Conservation (phyloP, 345 rosid genomes). For the Bretschneidera sinensis region DNA sequence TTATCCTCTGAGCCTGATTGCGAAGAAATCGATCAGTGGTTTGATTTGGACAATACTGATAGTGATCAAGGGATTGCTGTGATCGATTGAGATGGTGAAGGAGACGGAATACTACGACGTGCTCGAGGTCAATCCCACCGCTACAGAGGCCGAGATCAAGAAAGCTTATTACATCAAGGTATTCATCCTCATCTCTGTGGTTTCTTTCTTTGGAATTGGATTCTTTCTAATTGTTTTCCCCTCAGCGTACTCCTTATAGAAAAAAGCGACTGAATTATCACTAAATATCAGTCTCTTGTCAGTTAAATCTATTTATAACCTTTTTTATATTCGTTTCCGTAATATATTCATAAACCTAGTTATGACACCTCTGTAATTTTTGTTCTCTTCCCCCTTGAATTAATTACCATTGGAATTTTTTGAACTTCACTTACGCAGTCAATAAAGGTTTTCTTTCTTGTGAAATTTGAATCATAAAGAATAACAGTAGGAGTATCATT, state of each 20-base stretch:
- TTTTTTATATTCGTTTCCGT: too few relatives aligned
- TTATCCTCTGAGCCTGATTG: background rate
- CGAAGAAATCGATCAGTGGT: background rate
- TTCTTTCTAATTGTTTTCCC: background rate
- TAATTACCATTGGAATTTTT: too few relatives aligned
- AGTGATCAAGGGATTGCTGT: background rate
- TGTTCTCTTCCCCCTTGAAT: too few relatives aligned
- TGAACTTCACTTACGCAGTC: background rate
- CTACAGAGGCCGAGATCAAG: slow-evolving; percentile 91
- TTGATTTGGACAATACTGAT: background rate
- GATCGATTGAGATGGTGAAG: slow-evolving; percentile 54
- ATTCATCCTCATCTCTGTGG: background rate
- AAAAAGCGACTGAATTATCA: too few relatives aligned
- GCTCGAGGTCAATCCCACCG: slow-evolving; percentile 85
- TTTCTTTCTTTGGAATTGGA: slow-evolving; percentile 3
- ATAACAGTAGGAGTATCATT: too few relatives aligned
- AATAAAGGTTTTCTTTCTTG: background rate
- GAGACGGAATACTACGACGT: slow-evolving; percentile 95
- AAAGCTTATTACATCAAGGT: slow-evolving; percentile 97
- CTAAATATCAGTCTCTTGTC: too few relatives aligned
- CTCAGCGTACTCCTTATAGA: too few relatives aligned
- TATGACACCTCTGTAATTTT: too few relatives aligned
- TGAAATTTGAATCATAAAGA: too few relatives aligned
- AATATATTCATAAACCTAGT: too few relatives aligned
- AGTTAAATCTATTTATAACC: too few relatives aligned